A percentile compares a stretch with the other conserved stretches of the same genome.
These are phyloP conservation scores for Penicillium hesseltinei DNA, from an alignment of 2,329 filamentous ascomycete species.

Conservation along the genomic window DNA sequence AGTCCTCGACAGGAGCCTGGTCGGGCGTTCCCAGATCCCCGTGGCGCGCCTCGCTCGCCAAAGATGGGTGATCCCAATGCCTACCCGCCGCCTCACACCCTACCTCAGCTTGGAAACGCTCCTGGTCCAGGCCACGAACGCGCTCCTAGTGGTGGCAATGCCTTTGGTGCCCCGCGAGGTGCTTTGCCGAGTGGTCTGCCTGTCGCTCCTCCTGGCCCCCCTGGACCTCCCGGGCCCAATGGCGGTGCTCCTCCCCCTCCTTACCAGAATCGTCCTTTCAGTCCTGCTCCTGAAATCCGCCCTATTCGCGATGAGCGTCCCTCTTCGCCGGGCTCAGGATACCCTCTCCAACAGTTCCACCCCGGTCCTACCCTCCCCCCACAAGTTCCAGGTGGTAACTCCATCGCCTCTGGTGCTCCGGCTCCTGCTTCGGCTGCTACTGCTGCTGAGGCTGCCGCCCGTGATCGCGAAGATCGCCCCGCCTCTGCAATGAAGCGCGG, in stretches of 20 bases:
- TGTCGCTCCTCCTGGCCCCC: conserved; percentile 45
- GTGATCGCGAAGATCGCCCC: conserved; percentile 70
- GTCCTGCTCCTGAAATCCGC: conserved; percentile 79
- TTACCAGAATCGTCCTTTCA: conserved; percentile 67
- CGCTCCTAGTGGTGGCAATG: conserved; percentile 29
- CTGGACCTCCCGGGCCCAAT: conserved; percentile 46
- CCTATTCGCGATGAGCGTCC: conserved; percentile 80
- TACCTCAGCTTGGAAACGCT: conserved; percentile 52
- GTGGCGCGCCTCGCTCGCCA: conserved; percentile 58
- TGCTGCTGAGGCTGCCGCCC: conserved; percentile 66
- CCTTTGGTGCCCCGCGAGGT: conserved; percentile 41
- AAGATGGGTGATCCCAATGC: conserved; percentile 55
- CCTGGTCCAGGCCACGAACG: conserved; percentile 45
- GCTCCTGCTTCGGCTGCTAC: conserved; percentile 63
- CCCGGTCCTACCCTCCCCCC: conserved; percentile 65
- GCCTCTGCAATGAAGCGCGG: conserved; percentile 77
- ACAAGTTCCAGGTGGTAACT: conserved; percentile 24
- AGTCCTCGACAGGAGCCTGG: conserved; percentile 74
- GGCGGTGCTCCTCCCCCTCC: conserved; percentile 64
- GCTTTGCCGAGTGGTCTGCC: conserved; percentile 48
- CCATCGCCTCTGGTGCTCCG: conserved; percentile 67
- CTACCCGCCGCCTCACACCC: conserved; percentile 51
- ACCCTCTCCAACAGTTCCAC: conserved; percentile 76
- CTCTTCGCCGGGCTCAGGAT: conserved; percentile 86
- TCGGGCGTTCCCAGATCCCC: conserved; percentile 66